Percentiles rank a stretch among this genome's conserved stretches.
Conservation (phyloP, 257 asterid species). For the Solanum piurae region DNA sequence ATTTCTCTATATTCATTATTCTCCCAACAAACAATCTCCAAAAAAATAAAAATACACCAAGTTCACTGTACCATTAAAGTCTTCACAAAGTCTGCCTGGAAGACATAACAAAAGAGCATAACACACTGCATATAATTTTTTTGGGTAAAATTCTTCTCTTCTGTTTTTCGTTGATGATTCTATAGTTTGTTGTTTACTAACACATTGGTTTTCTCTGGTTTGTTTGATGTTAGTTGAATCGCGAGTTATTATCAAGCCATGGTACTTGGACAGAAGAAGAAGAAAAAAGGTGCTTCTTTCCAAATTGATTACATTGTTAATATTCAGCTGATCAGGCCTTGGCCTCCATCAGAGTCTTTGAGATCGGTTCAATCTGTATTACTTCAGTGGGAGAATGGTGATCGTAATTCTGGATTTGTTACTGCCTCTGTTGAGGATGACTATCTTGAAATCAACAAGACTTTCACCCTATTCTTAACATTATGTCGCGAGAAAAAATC, state of each 20-base stretch:
- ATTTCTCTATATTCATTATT: not conserved
- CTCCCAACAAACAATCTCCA: not conserved
- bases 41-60: not conserved
- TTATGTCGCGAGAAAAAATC: constrained; percentile 35
- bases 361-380: constrained; percentile 59
- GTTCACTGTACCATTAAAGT: not conserved
- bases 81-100: not conserved
- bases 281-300: constrained; percentile 39
- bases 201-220: not conserved
- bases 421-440: constrained; percentile 49
- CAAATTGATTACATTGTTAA: constrained; percentile 45
- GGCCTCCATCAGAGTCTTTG: constrained; percentile 77
- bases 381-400: constrained; percentile 73
- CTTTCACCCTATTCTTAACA: constrained; percentile 46
- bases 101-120: not conserved
- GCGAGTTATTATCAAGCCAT: constrained; percentile 26
- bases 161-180: not conserved
- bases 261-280: constrained; percentile 72
- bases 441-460: constrained; percentile 45
- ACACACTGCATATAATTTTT: not conserved
- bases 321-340: constrained; percentile 56
- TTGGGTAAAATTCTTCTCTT: not conserved
- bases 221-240: not conserved
- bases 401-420: constrained; percentile 51
- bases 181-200: not conserved